Evolutionary conservation across 1,284 basidiomycete genomes (phyloP), one percentile per base, ranked within the genome.

Genomic region (Garcileccinum viscosum): DNA sequence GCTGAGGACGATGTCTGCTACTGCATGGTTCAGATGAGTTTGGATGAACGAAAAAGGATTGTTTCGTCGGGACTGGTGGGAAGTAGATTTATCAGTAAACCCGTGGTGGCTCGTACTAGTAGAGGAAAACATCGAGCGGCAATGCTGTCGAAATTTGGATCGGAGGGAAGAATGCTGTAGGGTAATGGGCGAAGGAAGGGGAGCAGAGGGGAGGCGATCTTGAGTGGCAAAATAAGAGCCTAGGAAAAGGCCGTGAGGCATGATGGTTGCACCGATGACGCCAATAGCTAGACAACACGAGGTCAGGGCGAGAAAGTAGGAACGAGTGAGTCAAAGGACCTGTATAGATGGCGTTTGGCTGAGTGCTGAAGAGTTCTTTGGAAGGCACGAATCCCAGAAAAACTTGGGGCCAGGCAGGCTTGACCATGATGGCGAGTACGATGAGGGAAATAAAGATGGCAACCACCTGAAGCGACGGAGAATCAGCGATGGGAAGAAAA

Each of bases 171-270:
- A 66, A 27, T 22, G 38, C 27, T 62, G 63, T 37, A 38, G 12
- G 15, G 59, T 38, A 24, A 30, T 61, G 40, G 66, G 70, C 6
- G 38, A 42, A 19, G 68, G 59, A 44, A 61, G 47, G 30, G 71
- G 71, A 38, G 66, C 59, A 2, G 77, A 64, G 12, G 83, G 81
- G 19, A 86, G 80, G 35, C 92, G 84, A 73, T 94, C 89, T 70
- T 93, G 88, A 0, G 90, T 90, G 8, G 91, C 88, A 50, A 94
- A 83, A 65, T 89, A 88, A 1, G 92, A 93, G 7, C 93, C 94
- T 27, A 95, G 84, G 80, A 94, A 95, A 40, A 96, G 84, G 3
- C 90, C 90, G 80, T 95, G 94, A 0, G 93, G 92, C 92, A 85
- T 90, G 60, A 89, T 84, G 0, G 88, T 90, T 7, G 88, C 90